phyloP scores from a whole-genome alignment of 768 basidiomycete species.

The Mycena pura region DNA sequence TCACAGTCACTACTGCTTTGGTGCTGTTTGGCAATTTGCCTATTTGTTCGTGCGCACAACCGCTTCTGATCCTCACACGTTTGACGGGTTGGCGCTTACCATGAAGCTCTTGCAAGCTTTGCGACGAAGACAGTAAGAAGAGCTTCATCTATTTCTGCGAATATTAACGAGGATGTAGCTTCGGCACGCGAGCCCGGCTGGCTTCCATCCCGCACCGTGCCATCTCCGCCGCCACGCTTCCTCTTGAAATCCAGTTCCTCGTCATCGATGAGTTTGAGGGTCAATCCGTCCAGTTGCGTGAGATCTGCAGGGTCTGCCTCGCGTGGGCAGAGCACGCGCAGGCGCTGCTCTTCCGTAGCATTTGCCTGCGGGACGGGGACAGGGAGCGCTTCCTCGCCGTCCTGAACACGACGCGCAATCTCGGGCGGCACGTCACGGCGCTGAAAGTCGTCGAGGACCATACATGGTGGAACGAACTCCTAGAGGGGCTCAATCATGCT shows the following conservation, averaged over 20 bases:
- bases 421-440: background rate
- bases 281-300: background rate
- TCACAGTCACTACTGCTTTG: too few relatives aligned
- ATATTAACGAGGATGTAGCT: too few relatives aligned
- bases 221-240: too few relatives aligned
- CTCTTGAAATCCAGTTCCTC: slow-evolving; percentile 7
- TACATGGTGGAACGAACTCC: background rate
- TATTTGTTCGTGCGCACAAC: too few relatives aligned
- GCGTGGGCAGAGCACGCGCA: slow-evolving; percentile 17
- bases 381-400: background rate
- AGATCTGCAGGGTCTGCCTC: slow-evolving; percentile 1
- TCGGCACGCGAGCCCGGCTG: too few relatives aligned
- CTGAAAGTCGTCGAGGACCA: background rate
- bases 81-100: too few relatives aligned
- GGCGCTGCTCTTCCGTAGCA: slow-evolving; percentile 9
- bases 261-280: slow-evolving; percentile 14
- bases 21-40: too few relatives aligned
- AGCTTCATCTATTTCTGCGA: too few relatives aligned
- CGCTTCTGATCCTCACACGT: too few relatives aligned
- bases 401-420: background rate
- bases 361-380: background rate
- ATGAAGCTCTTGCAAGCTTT: too few relatives aligned
- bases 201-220: too few relatives aligned
- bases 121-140: too few relatives aligned
- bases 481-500: background rate